Evolutionary conservation across 1,139 yeast species (phyloP), one percentile per base, ranked within the genome.

Genomic region (Hansenula sp.): DNA sequence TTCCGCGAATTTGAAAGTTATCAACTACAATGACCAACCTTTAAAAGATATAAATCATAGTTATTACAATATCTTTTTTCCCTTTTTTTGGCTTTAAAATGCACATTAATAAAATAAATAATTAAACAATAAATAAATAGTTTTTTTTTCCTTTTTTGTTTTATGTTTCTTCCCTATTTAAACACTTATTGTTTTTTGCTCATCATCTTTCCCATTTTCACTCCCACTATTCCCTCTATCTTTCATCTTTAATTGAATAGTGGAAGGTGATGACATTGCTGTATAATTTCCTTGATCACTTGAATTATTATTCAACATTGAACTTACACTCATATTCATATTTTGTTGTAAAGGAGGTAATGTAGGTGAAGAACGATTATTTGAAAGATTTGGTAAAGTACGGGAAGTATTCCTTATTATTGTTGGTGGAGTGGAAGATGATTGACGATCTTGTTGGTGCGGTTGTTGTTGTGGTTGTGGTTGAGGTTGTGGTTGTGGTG

Each of bases 241-340:
- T n/a, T n/a, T n/a, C n/a, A n/a, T n/a, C n/a, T n/a, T n/a, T n/a
- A n/a, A n/a, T n/a, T n/a, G n/a, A n/a, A n/a, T n/a, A n/a, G n/a
- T n/a, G n/a, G n/a, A n/a, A n/a, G n/a, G n/a, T 37, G 22, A 12
- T 17, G 8, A 24, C 21, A 19, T 14, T 28, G 36, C 29, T 29
- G 6, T 11, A 24, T 24, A 24, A 11, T 31, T 31, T 7, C 7
- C 24, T 6, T 30, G 24, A 31, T n/a, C 14, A 14, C n/a, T 30
- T 13, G 16, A 18, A n/a, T 19, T 6, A 22, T 32, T 32, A 32
- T 53, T 55, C 41, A 56, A 37, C 37, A 57, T 34, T 0, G 59
- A 53, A 17, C 47, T 47, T 16, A 56, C 55, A 36, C 53, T 50
- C 35, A 56, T 53, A 36, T 52, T 50, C 35, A 56, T 53, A 37